These are phyloP conservation scores for Aspergillus incahuasiensis DNA, from an alignment of 495 filamentous ascomycete species.

Conservation along the genomic window DNA sequence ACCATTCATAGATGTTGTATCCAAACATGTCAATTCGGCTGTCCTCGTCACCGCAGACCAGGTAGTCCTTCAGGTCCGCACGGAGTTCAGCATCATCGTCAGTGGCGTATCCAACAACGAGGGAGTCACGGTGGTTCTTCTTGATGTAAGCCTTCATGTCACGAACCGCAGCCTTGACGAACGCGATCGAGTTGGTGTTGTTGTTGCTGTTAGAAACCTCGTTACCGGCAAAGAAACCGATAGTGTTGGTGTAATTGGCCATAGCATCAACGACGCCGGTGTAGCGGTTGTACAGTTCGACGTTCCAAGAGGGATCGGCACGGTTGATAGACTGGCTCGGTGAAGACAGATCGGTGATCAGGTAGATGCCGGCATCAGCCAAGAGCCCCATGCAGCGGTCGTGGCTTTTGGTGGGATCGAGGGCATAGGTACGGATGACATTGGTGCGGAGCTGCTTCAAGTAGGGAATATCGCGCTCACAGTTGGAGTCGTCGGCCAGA, in stretches of 20 bases:
- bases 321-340: slow-evolving; percentile 80
- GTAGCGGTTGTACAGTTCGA: slow-evolving; percentile 74
- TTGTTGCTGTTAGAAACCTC: slow-evolving; percentile 83
- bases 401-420: slow-evolving; percentile 77
- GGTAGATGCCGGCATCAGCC: slow-evolving; percentile 89
- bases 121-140: slow-evolving; percentile 62
- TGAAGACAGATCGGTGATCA: slow-evolving; percentile 84
- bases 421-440: slow-evolving; percentile 89
- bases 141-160: slow-evolving; percentile 94
- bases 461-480: slow-evolving; percentile 81
- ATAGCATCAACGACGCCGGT: slow-evolving; percentile 81
- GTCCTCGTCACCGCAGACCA: slow-evolving; percentile 73
- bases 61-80: slow-evolving; percentile 74
- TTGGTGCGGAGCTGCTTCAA: slow-evolving; percentile 77
- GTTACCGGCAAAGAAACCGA: slow-evolving; percentile 98
- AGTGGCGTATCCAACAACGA: slow-evolving; percentile 92
- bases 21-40: slow-evolving; percentile 93
- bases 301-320: slow-evolving; percentile 70
- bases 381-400: slow-evolving; percentile 78
- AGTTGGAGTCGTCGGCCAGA: slow-evolving; percentile 62
- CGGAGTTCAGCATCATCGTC: slow-evolving; percentile 86
- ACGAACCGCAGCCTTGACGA: slow-evolving; percentile 94
- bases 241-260: slow-evolving; percentile 74
- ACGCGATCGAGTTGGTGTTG: slow-evolving; percentile 85
- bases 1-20: slow-evolving; percentile 99